A percentile compares a stretch with the other conserved stretches of the same genome.
Evolutionary conservation across 73 alveolate genomes (phyloP).

Genomic region (Urostyla sp.): DNA sequence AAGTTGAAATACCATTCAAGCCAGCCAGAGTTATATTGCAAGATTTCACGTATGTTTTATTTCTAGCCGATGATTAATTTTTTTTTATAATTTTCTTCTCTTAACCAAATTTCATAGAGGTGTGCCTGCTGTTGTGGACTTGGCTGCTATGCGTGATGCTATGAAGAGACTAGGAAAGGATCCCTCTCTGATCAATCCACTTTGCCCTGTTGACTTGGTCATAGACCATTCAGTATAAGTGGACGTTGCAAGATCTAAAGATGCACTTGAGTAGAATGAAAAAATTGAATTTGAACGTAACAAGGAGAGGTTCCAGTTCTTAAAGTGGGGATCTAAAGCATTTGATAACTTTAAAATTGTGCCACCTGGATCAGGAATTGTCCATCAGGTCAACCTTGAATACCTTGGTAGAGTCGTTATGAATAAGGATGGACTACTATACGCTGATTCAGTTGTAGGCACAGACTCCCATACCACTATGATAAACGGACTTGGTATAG

Average conservation of each 20-base stretch:
- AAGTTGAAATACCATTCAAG: constrained; percentile 90
- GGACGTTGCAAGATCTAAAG: constrained; percentile 80
- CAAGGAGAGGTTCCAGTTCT: constrained; percentile 89
- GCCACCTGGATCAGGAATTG: constrained; percentile 93
- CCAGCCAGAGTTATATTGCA: constrained; percentile 92
- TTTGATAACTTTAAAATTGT: constrained; percentile 86
- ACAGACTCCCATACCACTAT: constrained; percentile 94
- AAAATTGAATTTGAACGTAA: constrained; percentile 84
- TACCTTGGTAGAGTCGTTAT: constrained; percentile 90
- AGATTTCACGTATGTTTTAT: constrained; percentile 80
- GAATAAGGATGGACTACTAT: constrained; percentile 69
- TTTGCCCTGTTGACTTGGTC: constrained; percentile 91
- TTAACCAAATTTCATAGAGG: constrained; percentile 65
- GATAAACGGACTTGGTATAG: constrained; percentile 93
- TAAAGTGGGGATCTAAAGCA: constrained; percentile 93
- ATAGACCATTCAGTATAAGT: constrained; percentile 91
- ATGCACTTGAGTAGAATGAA: constrained; percentile 83
- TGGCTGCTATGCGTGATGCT: constrained; percentile 96
- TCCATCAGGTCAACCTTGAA: constrained; percentile 89
- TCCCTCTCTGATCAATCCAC: constrained; percentile 85
- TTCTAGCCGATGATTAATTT: not conserved
- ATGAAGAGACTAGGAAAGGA: constrained; percentile 88
- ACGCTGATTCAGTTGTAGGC: constrained; percentile 92
- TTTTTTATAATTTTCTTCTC: not conserved
- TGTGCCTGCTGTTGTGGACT: constrained; percentile 94